A percentile compares a stretch with the other conserved stretches of the same genome.
Conservation (phyloP, 306 rosid genomes). For the Ochetophila trinervis region DNA sequence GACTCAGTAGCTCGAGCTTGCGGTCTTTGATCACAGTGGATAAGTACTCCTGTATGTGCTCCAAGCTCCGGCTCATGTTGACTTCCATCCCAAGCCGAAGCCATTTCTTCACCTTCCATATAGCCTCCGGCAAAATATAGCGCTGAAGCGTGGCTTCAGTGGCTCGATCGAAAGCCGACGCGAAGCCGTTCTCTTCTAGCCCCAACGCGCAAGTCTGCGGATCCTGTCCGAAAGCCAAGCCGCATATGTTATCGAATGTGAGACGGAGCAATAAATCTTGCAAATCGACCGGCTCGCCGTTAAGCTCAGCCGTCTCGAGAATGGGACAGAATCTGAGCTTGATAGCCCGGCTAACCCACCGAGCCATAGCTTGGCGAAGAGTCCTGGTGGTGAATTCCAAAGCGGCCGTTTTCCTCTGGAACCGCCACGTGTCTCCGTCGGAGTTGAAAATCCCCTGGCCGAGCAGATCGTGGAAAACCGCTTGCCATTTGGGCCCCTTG, state of each 20-base stretch:
- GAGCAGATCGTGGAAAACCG: constrained; percentile 81
- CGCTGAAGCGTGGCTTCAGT: constrained; percentile 84
- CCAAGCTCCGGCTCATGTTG: constrained; percentile 75
- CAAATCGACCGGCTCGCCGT: constrained; percentile 52
- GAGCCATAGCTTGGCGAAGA: constrained; percentile 87
- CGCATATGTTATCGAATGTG: constrained; percentile 87
- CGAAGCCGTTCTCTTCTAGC: constrained; percentile 56
- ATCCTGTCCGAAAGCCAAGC: constrained; percentile 79
- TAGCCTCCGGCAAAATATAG: constrained; percentile 65
- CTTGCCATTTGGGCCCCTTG: constrained; percentile 91
- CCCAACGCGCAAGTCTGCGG: constrained; percentile 65
- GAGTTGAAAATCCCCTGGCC: constrained; percentile 91
- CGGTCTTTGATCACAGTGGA: constrained; percentile 71
- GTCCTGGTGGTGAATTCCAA: constrained; percentile 89
- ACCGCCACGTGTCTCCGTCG: constrained; percentile 92
- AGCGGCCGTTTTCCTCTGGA: constrained; percentile 88
- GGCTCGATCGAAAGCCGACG: constrained; percentile 77
- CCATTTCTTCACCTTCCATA: constrained; percentile 84
- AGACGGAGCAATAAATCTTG: constrained; percentile 80
- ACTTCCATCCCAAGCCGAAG: constrained; percentile 88
- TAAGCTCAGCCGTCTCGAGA: constrained; percentile 43
- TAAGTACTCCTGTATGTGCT: constrained; percentile 60
- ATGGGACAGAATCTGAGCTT: constrained; percentile 67
- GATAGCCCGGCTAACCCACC: constrained; percentile 90
- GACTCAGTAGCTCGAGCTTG: constrained; percentile 67